Evolutionary conservation across 176 grass and related monocot species (phyloP).

Genomic region (Hyparrhenia diplandra): DNA sequence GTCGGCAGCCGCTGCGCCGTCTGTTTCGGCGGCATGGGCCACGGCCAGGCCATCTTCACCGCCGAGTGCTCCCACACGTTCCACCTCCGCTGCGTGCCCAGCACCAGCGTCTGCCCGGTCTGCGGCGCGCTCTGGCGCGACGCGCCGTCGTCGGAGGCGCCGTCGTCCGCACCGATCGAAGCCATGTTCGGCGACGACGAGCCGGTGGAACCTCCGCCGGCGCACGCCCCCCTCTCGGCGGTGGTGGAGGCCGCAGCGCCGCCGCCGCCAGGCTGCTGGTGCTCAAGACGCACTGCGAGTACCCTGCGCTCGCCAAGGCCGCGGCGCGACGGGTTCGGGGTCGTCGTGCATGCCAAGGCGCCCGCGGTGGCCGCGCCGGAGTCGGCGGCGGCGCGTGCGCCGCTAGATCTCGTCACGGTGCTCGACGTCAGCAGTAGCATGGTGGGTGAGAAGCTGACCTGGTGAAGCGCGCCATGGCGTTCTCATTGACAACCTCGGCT

Average conservation of each 20-base stretch:
- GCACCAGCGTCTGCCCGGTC: conserved; percentile 33
- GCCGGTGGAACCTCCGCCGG: background rate
- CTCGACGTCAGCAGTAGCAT: background rate
- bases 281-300: conserved; percentile 35
- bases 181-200: conserved; percentile 9
- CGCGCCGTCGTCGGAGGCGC: background rate
- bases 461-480: background rate
- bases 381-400: background rate
- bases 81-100: conserved; percentile 48
- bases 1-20: conserved; percentile 19
- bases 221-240: background rate
- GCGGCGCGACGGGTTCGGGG: conserved; percentile 27
- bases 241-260: background rate
- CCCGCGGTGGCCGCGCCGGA: background rate
- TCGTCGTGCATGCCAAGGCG: conserved; percentile 42
- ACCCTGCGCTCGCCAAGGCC: conserved; percentile 25
- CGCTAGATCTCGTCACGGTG: background rate
- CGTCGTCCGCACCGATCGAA: background rate
- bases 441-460: background rate
- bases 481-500: background rate
- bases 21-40: conserved; percentile 25
- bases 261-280: conserved; percentile 5
- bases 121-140: conserved; percentile 34
- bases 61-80: conserved; percentile 58
- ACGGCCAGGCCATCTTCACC: conserved; percentile 32